Evolutionary conservation across 192 early-diverging fungal genomes (phyloP).

Genomic region (Helicostylum pulchrum): DNA sequence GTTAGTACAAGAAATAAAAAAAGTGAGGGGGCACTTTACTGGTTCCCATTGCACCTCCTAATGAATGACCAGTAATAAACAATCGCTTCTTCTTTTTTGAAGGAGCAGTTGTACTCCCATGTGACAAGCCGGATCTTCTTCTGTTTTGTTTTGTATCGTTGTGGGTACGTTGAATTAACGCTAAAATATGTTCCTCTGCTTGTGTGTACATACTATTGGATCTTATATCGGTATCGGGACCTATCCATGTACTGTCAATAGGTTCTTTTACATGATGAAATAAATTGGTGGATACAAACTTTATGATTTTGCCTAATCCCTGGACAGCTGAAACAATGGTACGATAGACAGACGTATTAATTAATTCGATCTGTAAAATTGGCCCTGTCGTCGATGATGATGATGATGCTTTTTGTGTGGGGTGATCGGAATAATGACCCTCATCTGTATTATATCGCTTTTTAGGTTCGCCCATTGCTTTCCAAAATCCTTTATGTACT

Average conservation of each 20-base stretch:
- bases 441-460: constrained; percentile 13
- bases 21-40: constrained; percentile 18
- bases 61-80: constrained; percentile 49
- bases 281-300: constrained; percentile 39
- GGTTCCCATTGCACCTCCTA: constrained; percentile 50
- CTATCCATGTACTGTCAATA: constrained; percentile 48
- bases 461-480: constrained; percentile 39
- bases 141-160: not conserved
- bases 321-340: constrained; percentile 41
- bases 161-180: constrained; percentile 13
- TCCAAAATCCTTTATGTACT: constrained; percentile 51
- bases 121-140: constrained; percentile 8
- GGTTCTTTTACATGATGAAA: constrained; percentile 47
- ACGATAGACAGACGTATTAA: constrained; percentile 43
- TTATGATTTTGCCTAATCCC: constrained; percentile 35
- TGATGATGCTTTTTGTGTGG: not conserved
- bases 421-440: constrained; percentile 2
- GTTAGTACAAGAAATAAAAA: not conserved
- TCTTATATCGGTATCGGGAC: constrained; percentile 32
- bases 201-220: constrained; percentile 44
- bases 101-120: not conserved
- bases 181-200: constrained; percentile 35
- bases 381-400: not conserved
- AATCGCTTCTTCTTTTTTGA: constrained; percentile 42
- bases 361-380: constrained; percentile 41